Conservation (phyloP, 2,329 filamentous ascomycete species). For the Epichloe aotearoae region DNA sequence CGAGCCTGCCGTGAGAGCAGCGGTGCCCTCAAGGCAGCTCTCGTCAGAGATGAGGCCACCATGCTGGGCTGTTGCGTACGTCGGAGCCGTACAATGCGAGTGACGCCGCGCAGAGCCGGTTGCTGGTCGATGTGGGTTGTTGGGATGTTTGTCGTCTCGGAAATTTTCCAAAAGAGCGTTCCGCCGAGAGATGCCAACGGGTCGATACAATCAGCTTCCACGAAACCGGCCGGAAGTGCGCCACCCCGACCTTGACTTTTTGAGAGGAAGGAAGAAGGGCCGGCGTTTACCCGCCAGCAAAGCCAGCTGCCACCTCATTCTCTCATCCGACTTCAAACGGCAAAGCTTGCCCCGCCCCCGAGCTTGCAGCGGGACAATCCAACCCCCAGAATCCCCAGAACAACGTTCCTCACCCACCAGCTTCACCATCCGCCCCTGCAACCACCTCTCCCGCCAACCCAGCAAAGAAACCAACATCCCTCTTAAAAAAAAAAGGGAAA, state of each 20-base stretch:
- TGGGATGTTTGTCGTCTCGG: not conserved
- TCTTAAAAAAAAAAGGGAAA: not conserved
- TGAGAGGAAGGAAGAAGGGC: conserved; percentile 1
- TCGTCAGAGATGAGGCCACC: conserved; percentile 4
- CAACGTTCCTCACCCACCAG: not conserved
- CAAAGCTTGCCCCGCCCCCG: not conserved
- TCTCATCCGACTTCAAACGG: not conserved
- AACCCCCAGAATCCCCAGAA: not conserved
- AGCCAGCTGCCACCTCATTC: not conserved
- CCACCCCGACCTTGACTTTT: too few species aligned
- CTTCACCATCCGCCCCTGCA: not conserved
- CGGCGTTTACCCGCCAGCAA: conserved; percentile 8
- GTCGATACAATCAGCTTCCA: not conserved
- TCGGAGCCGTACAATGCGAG: conserved; percentile 5
- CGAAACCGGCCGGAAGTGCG: not conserved
- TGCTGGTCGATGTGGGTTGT: not conserved
- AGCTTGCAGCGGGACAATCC: not conserved
- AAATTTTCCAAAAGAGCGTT: not conserved
- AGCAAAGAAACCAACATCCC: not conserved
- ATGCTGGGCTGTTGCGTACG: conserved; percentile 5
- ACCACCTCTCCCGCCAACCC: not conserved
- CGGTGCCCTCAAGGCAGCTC: conserved; percentile 6
- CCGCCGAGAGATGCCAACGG: not conserved
- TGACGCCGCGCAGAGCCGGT: conserved; percentile 6
- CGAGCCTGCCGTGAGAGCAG: conserved; percentile 10